A percentile compares a stretch with the other conserved stretches of the same genome.
Conservation (phyloP, 345 rosid genomes). For the Tarenaya hassleriana region DNA sequence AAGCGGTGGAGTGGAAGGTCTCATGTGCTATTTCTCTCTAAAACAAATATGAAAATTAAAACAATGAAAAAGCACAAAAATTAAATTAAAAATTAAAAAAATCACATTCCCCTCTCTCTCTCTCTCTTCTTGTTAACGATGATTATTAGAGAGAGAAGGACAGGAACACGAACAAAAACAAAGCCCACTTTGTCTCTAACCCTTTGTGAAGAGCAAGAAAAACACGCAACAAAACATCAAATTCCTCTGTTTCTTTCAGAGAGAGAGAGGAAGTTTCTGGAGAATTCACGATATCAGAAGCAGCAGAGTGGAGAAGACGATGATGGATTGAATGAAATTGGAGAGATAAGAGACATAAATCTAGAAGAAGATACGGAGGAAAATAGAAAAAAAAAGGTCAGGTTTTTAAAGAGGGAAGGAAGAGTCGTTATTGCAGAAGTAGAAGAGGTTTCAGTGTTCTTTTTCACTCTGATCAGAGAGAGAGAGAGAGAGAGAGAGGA, state of each 20-base stretch:
- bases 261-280: constrained; percentile 3
- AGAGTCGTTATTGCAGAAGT: no score
- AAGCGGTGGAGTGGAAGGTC: constrained; percentile 28
- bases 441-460: constrained; percentile 21
- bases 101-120: constrained; percentile 17
- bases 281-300: constrained; percentile 8
- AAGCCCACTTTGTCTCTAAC: not conserved
- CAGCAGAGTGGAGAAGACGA: not conserved
- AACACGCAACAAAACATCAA: constrained; percentile 9
- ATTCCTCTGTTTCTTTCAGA: not conserved
- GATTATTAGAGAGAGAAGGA: constrained; percentile 33
- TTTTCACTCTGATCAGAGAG: constrained; percentile 5
- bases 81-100: not conserved
- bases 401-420: constrained; percentile 2
- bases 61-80: not conserved
- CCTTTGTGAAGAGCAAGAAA: constrained; percentile 18
- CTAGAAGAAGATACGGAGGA: constrained; percentile 1
- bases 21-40: constrained; percentile 30
- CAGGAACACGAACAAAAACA: constrained; percentile 26
- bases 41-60: constrained; percentile 10
- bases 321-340: not conserved
- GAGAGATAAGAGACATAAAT: no score
- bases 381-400: not conserved
- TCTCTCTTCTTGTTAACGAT: constrained; percentile 31
- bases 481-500: constrained; percentile 5